These are phyloP conservation scores for Cadophora malorum DNA, from an alignment of 2,329 filamentous ascomycete species.

Conservation along the genomic window DNA sequence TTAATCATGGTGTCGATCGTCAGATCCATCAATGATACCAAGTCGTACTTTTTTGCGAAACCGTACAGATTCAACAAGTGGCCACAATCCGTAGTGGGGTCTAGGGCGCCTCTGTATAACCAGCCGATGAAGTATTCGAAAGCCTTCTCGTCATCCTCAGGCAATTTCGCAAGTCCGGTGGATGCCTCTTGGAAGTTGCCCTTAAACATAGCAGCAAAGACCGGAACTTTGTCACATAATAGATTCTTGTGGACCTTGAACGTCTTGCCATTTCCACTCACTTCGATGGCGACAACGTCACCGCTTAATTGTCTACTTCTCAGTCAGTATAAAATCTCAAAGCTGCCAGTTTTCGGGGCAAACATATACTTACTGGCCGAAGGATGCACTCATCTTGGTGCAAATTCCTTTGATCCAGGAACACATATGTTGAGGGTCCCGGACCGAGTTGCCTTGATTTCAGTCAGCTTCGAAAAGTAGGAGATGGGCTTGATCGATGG, in stretches of 20 bases:
- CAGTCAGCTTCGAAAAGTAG: no score
- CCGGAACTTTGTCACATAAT: background rate
- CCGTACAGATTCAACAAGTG: no score
- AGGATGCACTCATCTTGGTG: background rate
- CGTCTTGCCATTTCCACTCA: background rate
- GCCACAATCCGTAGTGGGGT: no score
- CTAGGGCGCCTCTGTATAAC: background rate
- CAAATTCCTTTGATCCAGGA: no score
- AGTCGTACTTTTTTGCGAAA: conserved; percentile 2
- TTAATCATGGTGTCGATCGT: background rate
- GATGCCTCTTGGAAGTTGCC: conserved; percentile 1
- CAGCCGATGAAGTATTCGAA: conserved; percentile 19
- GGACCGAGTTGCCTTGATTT: no score
- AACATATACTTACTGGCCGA: background rate
- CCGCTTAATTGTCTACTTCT: background rate
- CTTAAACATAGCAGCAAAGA: conserved; percentile 20
- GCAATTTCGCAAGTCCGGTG: background rate
- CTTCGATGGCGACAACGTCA: conserved; percentile 14
- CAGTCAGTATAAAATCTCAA: background rate
- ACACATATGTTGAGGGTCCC: no score
- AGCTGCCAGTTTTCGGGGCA: no score
- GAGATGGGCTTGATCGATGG: no score
- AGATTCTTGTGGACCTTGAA: conserved; percentile 15
- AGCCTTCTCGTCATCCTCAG: background rate
- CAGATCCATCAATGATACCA: background rate